Evolutionary conservation across 225 moss, liverwort and hornwort species (phyloP).

Genomic region (Sphagnum tenellum): DNA sequence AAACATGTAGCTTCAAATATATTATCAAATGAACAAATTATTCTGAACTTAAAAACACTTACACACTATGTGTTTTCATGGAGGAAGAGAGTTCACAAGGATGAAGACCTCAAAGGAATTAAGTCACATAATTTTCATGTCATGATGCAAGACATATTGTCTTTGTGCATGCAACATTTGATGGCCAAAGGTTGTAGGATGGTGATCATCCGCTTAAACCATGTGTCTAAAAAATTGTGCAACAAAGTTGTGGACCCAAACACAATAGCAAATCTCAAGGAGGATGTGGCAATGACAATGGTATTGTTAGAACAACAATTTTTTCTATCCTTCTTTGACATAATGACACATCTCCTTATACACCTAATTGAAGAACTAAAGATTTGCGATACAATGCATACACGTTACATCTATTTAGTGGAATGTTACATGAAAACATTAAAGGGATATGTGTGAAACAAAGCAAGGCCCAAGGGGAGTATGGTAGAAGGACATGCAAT

Average conservation of each 20-base stretch:
- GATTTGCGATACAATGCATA: neutral
- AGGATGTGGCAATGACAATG: neutral
- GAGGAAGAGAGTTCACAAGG: too few relatives aligned
- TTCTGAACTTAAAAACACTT: too few relatives aligned
- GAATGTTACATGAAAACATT: constrained; percentile 3
- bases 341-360: neutral
- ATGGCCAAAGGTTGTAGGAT: neutral
- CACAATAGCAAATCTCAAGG: neutral
- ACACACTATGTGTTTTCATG: too few relatives aligned
- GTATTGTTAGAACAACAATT: neutral
- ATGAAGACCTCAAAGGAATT: too few relatives aligned
- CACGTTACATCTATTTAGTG: neutral
- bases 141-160: too few relatives aligned
- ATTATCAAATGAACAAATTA: too few relatives aligned
- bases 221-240: neutral
- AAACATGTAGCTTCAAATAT: too few relatives aligned
- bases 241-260: neutral
- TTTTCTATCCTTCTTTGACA: neutral
- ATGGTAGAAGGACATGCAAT: neutral
- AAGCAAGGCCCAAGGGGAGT: neutral
- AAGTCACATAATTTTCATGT: too few relatives aligned
- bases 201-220: neutral
- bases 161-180: too few relatives aligned
- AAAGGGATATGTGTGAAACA: constrained; percentile 1
- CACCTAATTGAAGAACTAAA: constrained; percentile 1